A percentile compares a stretch with the other conserved stretches of the same genome.
These are phyloP conservation scores for Cerrena zonata DNA, from an alignment of 1,284 basidiomycete genomes.

Conservation along the genomic window DNA sequence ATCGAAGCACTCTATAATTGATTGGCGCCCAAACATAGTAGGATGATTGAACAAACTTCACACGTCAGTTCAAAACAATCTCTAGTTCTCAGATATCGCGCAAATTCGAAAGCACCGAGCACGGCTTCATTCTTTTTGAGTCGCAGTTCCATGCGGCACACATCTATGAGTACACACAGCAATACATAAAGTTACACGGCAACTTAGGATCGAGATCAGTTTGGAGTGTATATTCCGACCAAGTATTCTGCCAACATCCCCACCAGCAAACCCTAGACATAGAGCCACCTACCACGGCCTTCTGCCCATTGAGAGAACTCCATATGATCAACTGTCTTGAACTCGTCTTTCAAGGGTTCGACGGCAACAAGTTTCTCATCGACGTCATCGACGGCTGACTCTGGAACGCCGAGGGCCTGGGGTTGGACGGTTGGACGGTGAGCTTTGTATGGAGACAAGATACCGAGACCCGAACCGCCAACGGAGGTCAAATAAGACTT, in stretches of 20 bases:
- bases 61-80: too few relatives aligned
- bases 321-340: slow-evolving; percentile 40
- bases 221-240: not conserved
- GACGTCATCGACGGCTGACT: slow-evolving; percentile 44
- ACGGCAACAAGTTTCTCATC: slow-evolving; percentile 13
- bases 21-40: not conserved
- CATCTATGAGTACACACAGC: not conserved
- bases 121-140: not conserved
- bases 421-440: slow-evolving; percentile 22
- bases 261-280: slow-evolving; percentile 36
- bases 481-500: slow-evolving; percentile 87
- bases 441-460: slow-evolving; percentile 63
- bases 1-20: not conserved
- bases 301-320: slow-evolving; percentile 57
- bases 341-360: slow-evolving; percentile 39
- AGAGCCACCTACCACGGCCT: slow-evolving; percentile 56
- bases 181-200: not conserved
- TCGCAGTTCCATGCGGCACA: not conserved
- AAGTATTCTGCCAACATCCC: not conserved
- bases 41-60: too few relatives aligned
- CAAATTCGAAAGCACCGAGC: not conserved
- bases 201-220: not conserved
- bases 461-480: slow-evolving; percentile 87
- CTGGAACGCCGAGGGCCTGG: slow-evolving; percentile 26
- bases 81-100: not conserved